Percentiles rank a stretch among this genome's conserved stretches.
Evolutionary conservation across 2,329 filamentous ascomycete species (phyloP).

Genomic region (Fusarium pseudocircinatum): DNA sequence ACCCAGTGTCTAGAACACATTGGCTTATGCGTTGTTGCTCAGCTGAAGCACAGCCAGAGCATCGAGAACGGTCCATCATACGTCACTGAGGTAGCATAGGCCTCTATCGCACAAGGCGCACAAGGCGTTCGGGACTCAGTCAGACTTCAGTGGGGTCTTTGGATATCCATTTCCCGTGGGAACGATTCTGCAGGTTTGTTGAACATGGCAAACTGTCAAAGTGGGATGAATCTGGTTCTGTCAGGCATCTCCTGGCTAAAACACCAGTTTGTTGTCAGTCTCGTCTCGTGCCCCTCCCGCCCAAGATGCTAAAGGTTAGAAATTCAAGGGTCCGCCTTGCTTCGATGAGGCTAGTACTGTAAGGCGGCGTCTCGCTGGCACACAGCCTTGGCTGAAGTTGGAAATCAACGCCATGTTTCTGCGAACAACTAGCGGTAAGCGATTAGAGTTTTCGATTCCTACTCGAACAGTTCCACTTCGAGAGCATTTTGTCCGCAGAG

Average conservation of each 20-base stretch:
- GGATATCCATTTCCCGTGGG: conserved; percentile 5
- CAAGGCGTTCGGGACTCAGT: background rate
- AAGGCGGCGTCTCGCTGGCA: conserved; percentile 33
- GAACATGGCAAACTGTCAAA: background rate
- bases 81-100: conserved; percentile 38
- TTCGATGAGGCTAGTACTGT: conserved; percentile 22
- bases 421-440: conserved; percentile 41
- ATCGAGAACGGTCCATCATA: conserved; percentile 42
- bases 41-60: conserved; percentile 28
- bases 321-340: conserved; percentile 32
- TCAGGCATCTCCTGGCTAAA: conserved; percentile 7
- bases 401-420: conserved; percentile 29
- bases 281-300: conserved; percentile 31
- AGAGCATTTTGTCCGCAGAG: background rate
- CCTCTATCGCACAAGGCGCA: conserved; percentile 4
- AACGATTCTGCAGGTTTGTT: conserved; percentile 10
- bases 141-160: background rate
- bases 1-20: conserved; percentile 10
- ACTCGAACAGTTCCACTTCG: conserved; percentile 20
- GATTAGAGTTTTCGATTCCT: conserved; percentile 14
- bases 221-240: background rate
- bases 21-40: conserved; percentile 27
- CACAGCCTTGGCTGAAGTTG: conserved; percentile 24
- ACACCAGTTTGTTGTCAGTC: conserved; percentile 12
- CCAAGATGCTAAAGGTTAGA: conserved; percentile 16